Evolutionary conservation across 164 flowering plant species (phyloP).

Genomic region (Magnolia changhungtana): DNA sequence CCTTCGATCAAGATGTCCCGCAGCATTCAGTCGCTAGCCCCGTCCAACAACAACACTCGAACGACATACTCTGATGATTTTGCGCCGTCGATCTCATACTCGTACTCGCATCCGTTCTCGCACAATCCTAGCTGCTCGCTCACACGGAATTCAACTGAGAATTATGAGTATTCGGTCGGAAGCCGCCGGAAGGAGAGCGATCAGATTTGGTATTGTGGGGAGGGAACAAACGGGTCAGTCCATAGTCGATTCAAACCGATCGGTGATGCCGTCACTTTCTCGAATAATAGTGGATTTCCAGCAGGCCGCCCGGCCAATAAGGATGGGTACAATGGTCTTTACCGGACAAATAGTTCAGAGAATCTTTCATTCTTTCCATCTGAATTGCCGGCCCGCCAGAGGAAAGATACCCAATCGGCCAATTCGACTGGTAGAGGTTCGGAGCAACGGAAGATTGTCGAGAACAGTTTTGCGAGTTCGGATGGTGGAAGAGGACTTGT

Average conservation of each 20-base stretch:
- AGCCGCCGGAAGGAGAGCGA: conserved; percentile 58
- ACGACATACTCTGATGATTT: conserved; percentile 70
- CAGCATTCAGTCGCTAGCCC: conserved; percentile 59
- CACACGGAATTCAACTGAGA: conserved; percentile 74
- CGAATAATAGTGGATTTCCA: conserved; percentile 45
- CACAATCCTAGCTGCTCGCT: conserved; percentile 97
- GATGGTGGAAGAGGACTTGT: conserved; percentile 31
- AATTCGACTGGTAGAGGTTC: conserved; percentile 57
- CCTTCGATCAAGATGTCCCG: conserved; percentile 29
- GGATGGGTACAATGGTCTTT: conserved; percentile 43
- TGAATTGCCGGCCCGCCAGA: conserved; percentile 75
- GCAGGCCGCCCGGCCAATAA: conserved; percentile 13
- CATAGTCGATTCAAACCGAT: conserved; percentile 89
- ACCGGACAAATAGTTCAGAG: conserved; percentile 52
- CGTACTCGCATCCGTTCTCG: conserved; percentile 71
- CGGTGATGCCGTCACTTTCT: conserved; percentile 66
- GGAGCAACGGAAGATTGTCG: conserved; percentile 32
- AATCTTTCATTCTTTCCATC: conserved; percentile 78
- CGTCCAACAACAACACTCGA: conserved; percentile 55
- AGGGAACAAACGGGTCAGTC: conserved; percentile 96
- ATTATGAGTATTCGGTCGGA: conserved; percentile 65
- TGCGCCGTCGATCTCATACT: conserved; percentile 70
- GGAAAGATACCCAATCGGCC: conserved; percentile 41
- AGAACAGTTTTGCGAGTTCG: conserved; percentile 37
- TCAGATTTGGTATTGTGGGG: conserved; percentile 87